phyloP scores from a whole-genome alignment of 1,284 basidiomycete species.

The Leccinum subfulvum region DNA sequence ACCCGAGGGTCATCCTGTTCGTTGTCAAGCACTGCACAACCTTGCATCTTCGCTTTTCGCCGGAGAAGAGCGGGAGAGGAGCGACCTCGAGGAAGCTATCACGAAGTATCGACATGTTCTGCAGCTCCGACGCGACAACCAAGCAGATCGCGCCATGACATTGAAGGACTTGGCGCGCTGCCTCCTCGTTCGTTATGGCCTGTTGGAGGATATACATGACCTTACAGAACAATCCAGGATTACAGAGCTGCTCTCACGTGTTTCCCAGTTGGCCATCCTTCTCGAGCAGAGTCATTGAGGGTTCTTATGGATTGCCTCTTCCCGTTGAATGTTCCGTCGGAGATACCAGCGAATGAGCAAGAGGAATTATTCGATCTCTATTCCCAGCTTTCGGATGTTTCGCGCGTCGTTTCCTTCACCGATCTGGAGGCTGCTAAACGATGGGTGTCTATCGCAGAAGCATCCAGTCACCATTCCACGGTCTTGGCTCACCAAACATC shows the following conservation, averaged over 20 bases:
- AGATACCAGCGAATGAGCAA: background rate
- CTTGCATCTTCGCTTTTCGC: background rate
- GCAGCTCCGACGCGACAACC: background rate
- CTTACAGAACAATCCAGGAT: background rate
- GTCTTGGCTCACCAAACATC: conserved; percentile 6
- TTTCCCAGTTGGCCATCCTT: background rate
- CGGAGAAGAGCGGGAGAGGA: background rate
- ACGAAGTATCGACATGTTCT: background rate
- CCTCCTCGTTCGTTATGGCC: background rate
- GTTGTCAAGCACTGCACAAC: background rate
- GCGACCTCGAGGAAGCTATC: background rate
- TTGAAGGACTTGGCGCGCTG: background rate
- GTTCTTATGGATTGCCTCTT: background rate
- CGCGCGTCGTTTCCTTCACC: background rate
- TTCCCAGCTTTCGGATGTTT: background rate
- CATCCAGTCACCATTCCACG: conserved; percentile 1
- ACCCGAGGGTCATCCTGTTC: background rate
- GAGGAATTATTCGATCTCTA: background rate
- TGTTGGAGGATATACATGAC: background rate
- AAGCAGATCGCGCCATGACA: background rate
- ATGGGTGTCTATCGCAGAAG: background rate
- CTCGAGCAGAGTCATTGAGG: background rate
- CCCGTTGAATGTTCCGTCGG: background rate
- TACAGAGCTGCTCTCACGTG: background rate
- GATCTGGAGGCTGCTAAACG: background rate